phyloP scores from a whole-genome alignment of 805 yeast genomes.

The Saccharomycopsis amapae region DNA sequence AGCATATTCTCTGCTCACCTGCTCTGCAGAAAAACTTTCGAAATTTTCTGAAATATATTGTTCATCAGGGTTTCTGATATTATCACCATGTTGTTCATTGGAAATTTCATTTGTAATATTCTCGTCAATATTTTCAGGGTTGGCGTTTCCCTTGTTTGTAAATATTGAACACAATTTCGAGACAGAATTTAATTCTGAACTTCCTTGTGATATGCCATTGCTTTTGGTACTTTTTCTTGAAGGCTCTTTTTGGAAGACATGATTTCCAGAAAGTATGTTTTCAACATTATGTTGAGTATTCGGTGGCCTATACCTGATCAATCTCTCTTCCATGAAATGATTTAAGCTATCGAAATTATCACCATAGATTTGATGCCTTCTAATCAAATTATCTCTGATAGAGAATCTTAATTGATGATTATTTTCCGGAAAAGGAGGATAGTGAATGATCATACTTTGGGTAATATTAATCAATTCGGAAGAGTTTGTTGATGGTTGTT shows the following conservation, averaged over 20 bases:
- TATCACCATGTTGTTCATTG: background rate
- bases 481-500: constrained; percentile 7
- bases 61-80: background rate
- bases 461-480: constrained; percentile 7
- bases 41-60: background rate
- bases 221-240: no score
- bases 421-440: constrained; percentile 12
- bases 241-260: background rate
- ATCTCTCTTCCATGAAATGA: constrained; percentile 28
- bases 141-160: background rate
- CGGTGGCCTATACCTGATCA: constrained; percentile 29
- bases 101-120: no score
- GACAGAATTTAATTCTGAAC: background rate
- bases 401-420: background rate
- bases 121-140: background rate
- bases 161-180: background rate
- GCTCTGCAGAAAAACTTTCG: background rate
- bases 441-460: constrained; percentile 5
- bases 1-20: background rate
- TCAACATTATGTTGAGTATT: constrained; percentile 23
- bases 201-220: no score
- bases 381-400: constrained; percentile 10
- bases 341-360: constrained; percentile 6
- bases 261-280: constrained; percentile 10
- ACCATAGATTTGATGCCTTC: constrained; percentile 16